phyloP scores from a whole-genome alignment of 495 filamentous ascomycete genomes.

The Neurospora tetraspora region DNA sequence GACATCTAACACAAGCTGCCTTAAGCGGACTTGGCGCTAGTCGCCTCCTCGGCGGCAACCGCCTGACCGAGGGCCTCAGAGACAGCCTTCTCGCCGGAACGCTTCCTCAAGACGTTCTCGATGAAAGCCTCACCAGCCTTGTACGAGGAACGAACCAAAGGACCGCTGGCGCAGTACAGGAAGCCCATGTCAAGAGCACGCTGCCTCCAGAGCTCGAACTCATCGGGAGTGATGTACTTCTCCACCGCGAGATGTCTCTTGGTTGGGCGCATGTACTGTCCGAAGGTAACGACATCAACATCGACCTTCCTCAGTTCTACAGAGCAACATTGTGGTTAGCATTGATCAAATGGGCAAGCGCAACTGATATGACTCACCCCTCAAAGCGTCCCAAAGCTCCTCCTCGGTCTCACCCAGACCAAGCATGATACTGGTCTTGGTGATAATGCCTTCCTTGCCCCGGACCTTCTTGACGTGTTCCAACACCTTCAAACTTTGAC shows the following conservation, averaged over 20 bases:
- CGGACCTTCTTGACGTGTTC: constrained; percentile 68
- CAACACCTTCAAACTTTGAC: constrained; percentile 74
- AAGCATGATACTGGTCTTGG: constrained; percentile 96
- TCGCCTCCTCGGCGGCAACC: constrained; percentile 14
- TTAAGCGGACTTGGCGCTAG: constrained; percentile 8
- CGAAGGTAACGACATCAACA: constrained; percentile 94
- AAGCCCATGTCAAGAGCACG: constrained; percentile 92
- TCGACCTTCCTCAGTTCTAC: constrained; percentile 62
- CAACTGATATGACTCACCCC: constrained; percentile 34
- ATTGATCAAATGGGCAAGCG: neutral
- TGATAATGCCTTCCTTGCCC: constrained; percentile 60
- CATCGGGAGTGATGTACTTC: constrained; percentile 82
- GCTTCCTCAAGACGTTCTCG: constrained; percentile 92
- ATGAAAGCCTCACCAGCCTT: constrained; percentile 98
- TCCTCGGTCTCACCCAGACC: constrained; percentile 87
- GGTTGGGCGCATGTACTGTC: constrained; percentile 98
- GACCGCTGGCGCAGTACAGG: constrained; percentile 89
- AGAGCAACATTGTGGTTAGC: neutral
- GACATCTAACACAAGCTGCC: neutral
- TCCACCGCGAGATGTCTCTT: constrained; percentile 95
- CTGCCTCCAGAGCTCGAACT: constrained; percentile 84
- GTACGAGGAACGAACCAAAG: constrained; percentile 85
- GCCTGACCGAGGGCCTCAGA: constrained; percentile 13
- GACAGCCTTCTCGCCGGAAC: constrained; percentile 39
- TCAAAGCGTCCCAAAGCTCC: constrained; percentile 73